Evolutionary conservation across 2,329 filamentous ascomycete species (phyloP).

Genomic region (Fusarium armeniacum): DNA sequence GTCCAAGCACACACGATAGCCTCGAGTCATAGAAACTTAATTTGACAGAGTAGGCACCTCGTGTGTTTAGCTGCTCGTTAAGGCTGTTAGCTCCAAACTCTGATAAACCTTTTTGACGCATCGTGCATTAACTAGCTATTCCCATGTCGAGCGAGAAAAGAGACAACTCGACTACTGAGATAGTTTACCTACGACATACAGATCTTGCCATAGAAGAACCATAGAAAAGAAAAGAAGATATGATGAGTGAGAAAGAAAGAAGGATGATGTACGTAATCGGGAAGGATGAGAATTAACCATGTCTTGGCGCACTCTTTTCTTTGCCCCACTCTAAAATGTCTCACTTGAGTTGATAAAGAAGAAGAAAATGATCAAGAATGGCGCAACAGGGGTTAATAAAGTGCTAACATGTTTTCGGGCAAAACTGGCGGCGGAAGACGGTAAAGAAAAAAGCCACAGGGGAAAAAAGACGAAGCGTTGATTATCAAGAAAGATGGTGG

Average conservation of each 20-base stretch:
- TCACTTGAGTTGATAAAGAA: neutral
- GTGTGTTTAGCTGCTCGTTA: conserved; percentile 3
- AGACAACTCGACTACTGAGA: conserved; percentile 32
- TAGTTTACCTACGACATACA: too few relatives aligned
- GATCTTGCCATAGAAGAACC: neutral
- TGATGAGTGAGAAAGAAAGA: neutral
- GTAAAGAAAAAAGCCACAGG: conserved; percentile 6
- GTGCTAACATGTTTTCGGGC: conserved; percentile 11
- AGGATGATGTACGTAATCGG: neutral
- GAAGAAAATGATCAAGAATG: neutral
- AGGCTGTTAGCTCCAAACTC: conserved; percentile 29
- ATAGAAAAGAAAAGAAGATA: neutral
- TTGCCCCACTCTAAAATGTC: neutral
- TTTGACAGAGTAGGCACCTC: conserved; percentile 8
- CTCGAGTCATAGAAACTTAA: neutral
- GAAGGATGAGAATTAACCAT: neutral
- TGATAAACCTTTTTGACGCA: neutral
- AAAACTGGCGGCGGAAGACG: conserved; percentile 5
- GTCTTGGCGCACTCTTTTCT: neutral
- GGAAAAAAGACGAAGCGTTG: conserved; percentile 7
- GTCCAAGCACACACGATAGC: conserved; percentile 7
- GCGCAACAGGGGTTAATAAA: neutral
- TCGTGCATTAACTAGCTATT: neutral
- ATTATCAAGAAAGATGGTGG: conserved; percentile 22
- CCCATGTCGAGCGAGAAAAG: conserved; percentile 26